Percentiles rank a stretch among this genome's conserved stretches.
Conservation (phyloP, 768 basidiomycete species). For the Serendipita sp. region DNA sequence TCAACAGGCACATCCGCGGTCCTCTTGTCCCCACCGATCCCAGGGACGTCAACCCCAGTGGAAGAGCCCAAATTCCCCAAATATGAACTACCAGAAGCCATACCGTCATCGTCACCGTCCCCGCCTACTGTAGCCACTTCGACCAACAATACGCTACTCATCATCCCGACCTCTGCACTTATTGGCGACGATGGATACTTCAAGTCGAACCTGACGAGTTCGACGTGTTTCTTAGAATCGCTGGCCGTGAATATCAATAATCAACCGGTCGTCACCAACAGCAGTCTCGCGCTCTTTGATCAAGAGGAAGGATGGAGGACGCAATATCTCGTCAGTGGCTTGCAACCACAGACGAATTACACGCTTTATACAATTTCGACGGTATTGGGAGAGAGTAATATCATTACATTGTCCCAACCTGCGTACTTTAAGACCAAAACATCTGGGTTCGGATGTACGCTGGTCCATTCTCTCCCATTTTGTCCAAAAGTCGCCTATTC, state of each 20-base stretch:
- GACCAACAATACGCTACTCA: constrained; percentile 38
- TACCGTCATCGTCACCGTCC: constrained; percentile 26
- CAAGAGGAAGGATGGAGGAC: constrained; percentile 39
- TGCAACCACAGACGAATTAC: constrained; percentile 58
- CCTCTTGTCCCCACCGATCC: constrained; percentile 46
- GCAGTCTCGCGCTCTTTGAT: constrained; percentile 38
- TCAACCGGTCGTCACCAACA: constrained; percentile 15
- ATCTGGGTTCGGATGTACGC: constrained; percentile 54
- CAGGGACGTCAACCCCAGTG: constrained; percentile 19
- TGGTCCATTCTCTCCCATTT: constrained; percentile 55
- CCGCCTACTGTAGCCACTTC: constrained; percentile 22
- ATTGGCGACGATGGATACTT: not conserved
- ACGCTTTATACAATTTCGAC: constrained; percentile 48
- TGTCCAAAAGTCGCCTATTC: constrained; percentile 59
- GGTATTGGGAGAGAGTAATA: constrained; percentile 17
- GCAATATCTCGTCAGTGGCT: constrained; percentile 48
- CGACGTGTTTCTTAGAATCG: not conserved
- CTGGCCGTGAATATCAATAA: constrained; percentile 13
- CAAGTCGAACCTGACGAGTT: not conserved
- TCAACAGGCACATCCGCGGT: constrained; percentile 58
- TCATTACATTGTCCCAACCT: constrained; percentile 45
- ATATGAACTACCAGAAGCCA: constrained; percentile 51
- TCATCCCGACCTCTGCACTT: constrained; percentile 32
- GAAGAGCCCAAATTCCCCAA: constrained; percentile 47
- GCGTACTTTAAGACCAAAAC: constrained; percentile 61